Evolutionary conservation across 2,329 filamentous ascomycete species (phyloP), one percentile per base, ranked within the genome.

Genomic region (Aureobasidium sp.): DNA sequence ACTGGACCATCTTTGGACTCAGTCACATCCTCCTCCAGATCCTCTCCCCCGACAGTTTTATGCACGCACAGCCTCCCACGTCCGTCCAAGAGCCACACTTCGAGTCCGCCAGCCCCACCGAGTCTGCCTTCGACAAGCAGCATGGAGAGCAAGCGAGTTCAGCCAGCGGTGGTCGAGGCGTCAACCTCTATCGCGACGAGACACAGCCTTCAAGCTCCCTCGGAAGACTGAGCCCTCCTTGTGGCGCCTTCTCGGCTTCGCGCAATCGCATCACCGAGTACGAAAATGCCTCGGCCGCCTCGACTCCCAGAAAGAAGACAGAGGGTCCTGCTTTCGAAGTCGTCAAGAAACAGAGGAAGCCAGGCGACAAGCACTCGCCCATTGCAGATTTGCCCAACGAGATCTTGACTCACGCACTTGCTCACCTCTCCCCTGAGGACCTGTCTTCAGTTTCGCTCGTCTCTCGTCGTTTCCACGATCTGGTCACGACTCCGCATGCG

Each of bases 401-500:
- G 77, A 84, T 97, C 54, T 70, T 97, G 68, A 95, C 88, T 10
- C 90, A 96, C 63, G 84, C 95, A 27, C 73, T 97, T 54, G 95
- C 93, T 34, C 88, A 97, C 71, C 76, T 98, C 49, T 85, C 90
- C 48, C 89, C 90, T 8, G 81, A 88, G 58, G 90, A 91, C 21
- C 80, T 97, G 61, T 83, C 85, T 16, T 80, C 85, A 8, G 85
- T 95, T 10, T 85, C 90, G 16, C 78, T 95, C 47, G 89, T 97
- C 25, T 96, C 88, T 29, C 88, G 84, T 63, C 86, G 88, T 52
- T 94, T 97, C 66, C 88, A 95, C 68, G 78, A 79, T 49, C 76
- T 97, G 35, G 86, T 97, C 53, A 95, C 89, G 4, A 91, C 88
- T 1, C 88, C 90, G 14, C 89, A 96, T 70, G 90, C 90, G 6